Evolutionary conservation across 2,329 filamentous ascomycete species (phyloP), one percentile per base, ranked within the genome.

Genomic region (Huntiella omanensis): DNA sequence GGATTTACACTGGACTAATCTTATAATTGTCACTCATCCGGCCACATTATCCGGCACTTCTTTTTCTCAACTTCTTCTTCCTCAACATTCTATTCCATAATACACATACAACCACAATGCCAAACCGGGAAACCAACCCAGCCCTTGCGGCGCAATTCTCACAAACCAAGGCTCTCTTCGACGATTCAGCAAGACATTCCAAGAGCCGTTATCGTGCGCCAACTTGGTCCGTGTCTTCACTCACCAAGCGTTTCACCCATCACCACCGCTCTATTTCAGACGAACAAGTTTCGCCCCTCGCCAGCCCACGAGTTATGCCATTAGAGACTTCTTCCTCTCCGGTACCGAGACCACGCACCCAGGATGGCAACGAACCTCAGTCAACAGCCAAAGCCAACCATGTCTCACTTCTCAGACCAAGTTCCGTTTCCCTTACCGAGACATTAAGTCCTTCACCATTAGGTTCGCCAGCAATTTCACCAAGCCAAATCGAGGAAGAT

Each of bases 231-330:
- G 13, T 16, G 12, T 13, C 40, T 15, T 34, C 40, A 32, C n/a
- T n/a, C 13, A 43, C 48, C 40, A 50, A 53, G 40, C 45, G 39
- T 19, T 35, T 44, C 43, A 48, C 16, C 19, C 40, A 40, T 16
- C 52, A 51, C 40, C 50, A 46, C 40, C 50, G 46, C 32, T 39
- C 49, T 40, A 47, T 39, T 37, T 40, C 45, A 15, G 44, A 49
- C 17, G 45, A 47, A 3, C 48, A 49, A 34, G 32, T 44, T 6
- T 47, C 48, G 16, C 48, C 48, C 10, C 40, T 36, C 22, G 40
- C 46, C 17, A 47, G 40, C 35, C 48, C 44, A 12, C 15, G 15
- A 8, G 10, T 43, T 13, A 4, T 33, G 11, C 40, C 40, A 28
- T 28, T 28, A 28, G 22, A 28, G 8, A 7, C 22, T 28, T 28